These are phyloP conservation scores for Plasmodium berghei DNA, from an alignment of 169 alveolate genomes.

Conservation along the genomic window DNA sequence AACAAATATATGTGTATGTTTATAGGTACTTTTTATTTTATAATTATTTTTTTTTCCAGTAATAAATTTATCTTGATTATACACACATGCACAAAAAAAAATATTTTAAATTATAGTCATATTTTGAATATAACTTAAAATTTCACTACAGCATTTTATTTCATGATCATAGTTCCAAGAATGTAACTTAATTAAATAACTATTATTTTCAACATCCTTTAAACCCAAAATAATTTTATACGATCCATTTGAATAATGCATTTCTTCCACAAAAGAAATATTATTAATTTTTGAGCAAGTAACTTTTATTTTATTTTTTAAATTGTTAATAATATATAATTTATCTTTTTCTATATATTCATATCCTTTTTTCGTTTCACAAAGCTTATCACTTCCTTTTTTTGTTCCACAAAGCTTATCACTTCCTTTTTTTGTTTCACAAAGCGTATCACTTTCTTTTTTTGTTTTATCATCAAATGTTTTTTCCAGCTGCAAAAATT, in stretches of 20 bases:
- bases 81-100: too few relatives aligned
- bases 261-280: slow-evolving; percentile 47
- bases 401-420: not conserved
- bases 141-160: slow-evolving; percentile 26
- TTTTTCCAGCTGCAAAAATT: too few relatives aligned
- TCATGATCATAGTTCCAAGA: slow-evolving; percentile 48
- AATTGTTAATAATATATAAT: slow-evolving; percentile 23
- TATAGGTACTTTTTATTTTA: too few relatives aligned
- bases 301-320: slow-evolving; percentile 38
- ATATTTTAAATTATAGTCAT: too few relatives aligned
- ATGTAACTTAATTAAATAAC: slow-evolving; percentile 22
- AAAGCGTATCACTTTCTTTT: not conserved
- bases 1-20: too few relatives aligned
- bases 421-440: slow-evolving; percentile 5
- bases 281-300: slow-evolving; percentile 25
- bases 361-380: slow-evolving; percentile 23
- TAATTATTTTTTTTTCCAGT: too few relatives aligned
- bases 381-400: not conserved
- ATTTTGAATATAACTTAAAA: slow-evolving; percentile 28
- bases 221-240: slow-evolving; percentile 38
- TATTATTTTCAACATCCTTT: slow-evolving; percentile 28
- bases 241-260: slow-evolving; percentile 21
- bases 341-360: slow-evolving; percentile 31
- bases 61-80: too few relatives aligned
- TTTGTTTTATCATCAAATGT: not conserved